Conservation (phyloP, 345 rosid species). For the Hevea brasiliensis region DNA sequence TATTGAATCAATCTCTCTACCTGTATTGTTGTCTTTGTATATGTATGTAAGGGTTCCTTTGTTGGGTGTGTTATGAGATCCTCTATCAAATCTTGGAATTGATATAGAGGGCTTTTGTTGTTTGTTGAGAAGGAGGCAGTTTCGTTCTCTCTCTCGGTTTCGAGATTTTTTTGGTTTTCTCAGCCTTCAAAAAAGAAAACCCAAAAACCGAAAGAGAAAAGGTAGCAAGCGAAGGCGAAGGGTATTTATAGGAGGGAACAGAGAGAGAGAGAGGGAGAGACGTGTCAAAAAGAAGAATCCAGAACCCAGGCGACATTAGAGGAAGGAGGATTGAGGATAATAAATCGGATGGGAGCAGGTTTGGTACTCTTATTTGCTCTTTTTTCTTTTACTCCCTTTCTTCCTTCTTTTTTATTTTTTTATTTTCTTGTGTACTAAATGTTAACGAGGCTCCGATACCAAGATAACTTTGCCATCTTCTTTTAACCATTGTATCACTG, state of each 20-base stretch:
- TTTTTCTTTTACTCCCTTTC: too few relatives aligned
- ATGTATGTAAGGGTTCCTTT: neutral
- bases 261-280: conserved; percentile 1
- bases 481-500: too few relatives aligned
- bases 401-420: too few relatives aligned
- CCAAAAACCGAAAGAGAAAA: conserved; percentile 20
- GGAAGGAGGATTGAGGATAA: too few relatives aligned
- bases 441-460: too few relatives aligned
- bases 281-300: conserved; percentile 31
- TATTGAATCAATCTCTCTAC: conserved; percentile 10
- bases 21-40: neutral
- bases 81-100: conserved; percentile 2
- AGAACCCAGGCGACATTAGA: neutral
- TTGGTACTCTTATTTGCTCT: too few relatives aligned
- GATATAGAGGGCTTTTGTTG: neutral
- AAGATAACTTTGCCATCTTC: too few relatives aligned
- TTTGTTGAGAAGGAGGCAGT: neutral
- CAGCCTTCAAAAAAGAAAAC: conserved; percentile 6
- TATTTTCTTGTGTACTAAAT: too few relatives aligned
- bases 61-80: conserved; percentile 13
- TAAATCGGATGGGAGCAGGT: neutral
- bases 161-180: conserved; percentile 12
- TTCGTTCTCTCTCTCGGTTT: too few relatives aligned
- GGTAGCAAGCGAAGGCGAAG: conserved; percentile 1
- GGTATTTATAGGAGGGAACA: conserved; percentile 28